Evolutionary conservation across 2,329 filamentous ascomycete genomes (phyloP).

Genomic region (Neodidymelliopsis sp.): DNA sequence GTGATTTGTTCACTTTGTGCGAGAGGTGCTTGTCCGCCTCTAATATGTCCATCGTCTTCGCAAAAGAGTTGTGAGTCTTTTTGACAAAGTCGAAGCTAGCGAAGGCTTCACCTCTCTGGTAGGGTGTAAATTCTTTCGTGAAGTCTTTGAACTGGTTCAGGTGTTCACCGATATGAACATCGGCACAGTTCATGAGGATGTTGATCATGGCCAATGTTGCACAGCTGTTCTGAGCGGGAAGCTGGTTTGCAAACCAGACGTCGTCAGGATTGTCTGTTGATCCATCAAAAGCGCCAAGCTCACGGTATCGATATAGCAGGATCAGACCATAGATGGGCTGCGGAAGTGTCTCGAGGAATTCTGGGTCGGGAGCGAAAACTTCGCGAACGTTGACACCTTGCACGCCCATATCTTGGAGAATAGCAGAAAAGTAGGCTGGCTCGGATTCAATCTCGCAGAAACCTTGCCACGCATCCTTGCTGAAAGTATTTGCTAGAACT

Average conservation of each 20-base stretch:
- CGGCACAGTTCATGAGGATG: conserved; percentile 81
- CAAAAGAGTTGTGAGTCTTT: conserved; percentile 86
- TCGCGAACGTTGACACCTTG: conserved; percentile 77
- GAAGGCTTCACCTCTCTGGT: conserved; percentile 78
- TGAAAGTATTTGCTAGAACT: conserved; percentile 42
- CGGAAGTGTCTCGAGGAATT: conserved; percentile 37
- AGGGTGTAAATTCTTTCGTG: conserved; percentile 72
- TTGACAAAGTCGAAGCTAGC: conserved; percentile 79
- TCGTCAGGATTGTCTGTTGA: conserved; percentile 66
- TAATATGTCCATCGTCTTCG: conserved; percentile 65
- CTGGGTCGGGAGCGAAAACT: conserved; percentile 72
- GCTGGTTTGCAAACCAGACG: conserved; percentile 96
- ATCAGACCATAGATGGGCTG: conserved; percentile 77
- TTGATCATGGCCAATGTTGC: conserved; percentile 93
- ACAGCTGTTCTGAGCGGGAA: conserved; percentile 74
- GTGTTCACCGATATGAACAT: conserved; percentile 72
- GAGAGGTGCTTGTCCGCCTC: conserved; percentile 78
- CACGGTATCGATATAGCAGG: conserved; percentile 79
- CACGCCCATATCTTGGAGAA: conserved; percentile 81
- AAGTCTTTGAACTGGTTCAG: conserved; percentile 76
- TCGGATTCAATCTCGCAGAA: conserved; percentile 91
- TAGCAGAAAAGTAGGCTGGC: conserved; percentile 84
- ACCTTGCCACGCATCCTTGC: conserved; percentile 66
- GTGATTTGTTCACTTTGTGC: conserved; percentile 59
- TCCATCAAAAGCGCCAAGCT: conserved; percentile 58